Base-by-base conservation (phyloP, 2,329 filamentous ascomycete species). In the Plenodomus biglobosus region DNA sequence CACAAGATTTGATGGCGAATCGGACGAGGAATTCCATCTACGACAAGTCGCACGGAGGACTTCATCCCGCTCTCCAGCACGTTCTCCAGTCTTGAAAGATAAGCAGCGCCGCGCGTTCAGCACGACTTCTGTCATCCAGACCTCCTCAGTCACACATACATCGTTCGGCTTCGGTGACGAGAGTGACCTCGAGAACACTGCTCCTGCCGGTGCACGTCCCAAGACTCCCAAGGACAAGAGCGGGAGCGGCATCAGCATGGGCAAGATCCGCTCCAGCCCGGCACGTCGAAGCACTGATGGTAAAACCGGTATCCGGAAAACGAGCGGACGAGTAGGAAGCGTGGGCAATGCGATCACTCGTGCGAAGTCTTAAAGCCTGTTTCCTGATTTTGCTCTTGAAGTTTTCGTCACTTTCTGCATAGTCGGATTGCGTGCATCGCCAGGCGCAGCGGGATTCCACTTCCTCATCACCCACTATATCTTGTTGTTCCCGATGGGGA, bases 11-110 rank as follows among this genome's bases (percentile, higher is more conserved):
- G 77, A 73, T 68, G 66, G 75, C 39, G 88, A 94, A 67, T 88
- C 86, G 17, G 91, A 96, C 52, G 90, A 95, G 65, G 90, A 96
- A 68, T 82, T 84, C 62, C 87, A 91, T 64, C 75, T 95, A 38
- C 86, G 90, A 41, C 84, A 66, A 40, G 65, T 78, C 22, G 65
- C 70, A 82, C 56, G 78, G 63, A 86, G 80, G 61, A 88, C 85
- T 75, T 76, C 75, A 34, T 87, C 81, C 17, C 82, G 81, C 56
- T 87, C 81, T 45, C 88, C 80, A 2, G 64, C 68, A 22, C 82
- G 81, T 58, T 87, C 81, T 43, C 88, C 80, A 0, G 64, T 67
- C 17, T 63, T 66, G 27, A 81, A 76, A 49, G 83, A 85, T 48
- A 87, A 85, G 74, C 74, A 78, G 45, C 80, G 89, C 40, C 88